Evolutionary conservation across 352 stramenopile genomes (phyloP).

Genomic region (Thalassiosira exigua): DNA sequence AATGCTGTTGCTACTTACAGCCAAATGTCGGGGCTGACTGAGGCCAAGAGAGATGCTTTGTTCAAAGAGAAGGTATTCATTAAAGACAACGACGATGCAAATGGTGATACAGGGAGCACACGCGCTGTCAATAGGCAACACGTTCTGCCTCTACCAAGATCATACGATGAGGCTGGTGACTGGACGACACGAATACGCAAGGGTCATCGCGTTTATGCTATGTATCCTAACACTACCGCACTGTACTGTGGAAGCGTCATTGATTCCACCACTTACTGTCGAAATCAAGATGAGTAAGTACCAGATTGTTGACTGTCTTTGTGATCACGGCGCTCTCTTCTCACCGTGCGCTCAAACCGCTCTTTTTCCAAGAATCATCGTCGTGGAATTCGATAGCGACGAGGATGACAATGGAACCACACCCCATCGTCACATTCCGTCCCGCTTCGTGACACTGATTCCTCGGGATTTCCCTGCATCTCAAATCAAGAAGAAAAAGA

Average conservation of each 20-base stretch:
- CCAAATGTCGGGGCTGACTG: constrained; percentile 65
- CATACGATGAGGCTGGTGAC: constrained; percentile 63
- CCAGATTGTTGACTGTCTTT: not conserved
- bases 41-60: constrained; percentile 59
- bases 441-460: constrained; percentile 73
- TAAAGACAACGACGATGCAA: constrained; percentile 73
- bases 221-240: constrained; percentile 77
- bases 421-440: constrained; percentile 63
- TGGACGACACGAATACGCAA: constrained; percentile 64
- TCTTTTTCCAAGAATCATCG: constrained; percentile 50
- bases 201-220: constrained; percentile 64
- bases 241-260: constrained; percentile 75
- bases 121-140: constrained; percentile 53
- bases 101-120: constrained; percentile 28
- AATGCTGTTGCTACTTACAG: constrained; percentile 29
- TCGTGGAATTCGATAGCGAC: constrained; percentile 81
- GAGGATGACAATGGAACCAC: constrained; percentile 51
- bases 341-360: not conserved
- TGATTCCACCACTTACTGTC: constrained; percentile 75
- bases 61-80: constrained; percentile 74
- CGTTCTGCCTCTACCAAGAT: constrained; percentile 71
- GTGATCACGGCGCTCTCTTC: not conserved
- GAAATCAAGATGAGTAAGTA: constrained; percentile 66
- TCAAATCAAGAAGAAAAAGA: constrained; percentile 36
- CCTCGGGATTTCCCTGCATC: constrained; percentile 65